Base-by-base conservation (phyloP, 495 filamentous ascomycete species). In the Melanomma pulvis-pyrius region DNA sequence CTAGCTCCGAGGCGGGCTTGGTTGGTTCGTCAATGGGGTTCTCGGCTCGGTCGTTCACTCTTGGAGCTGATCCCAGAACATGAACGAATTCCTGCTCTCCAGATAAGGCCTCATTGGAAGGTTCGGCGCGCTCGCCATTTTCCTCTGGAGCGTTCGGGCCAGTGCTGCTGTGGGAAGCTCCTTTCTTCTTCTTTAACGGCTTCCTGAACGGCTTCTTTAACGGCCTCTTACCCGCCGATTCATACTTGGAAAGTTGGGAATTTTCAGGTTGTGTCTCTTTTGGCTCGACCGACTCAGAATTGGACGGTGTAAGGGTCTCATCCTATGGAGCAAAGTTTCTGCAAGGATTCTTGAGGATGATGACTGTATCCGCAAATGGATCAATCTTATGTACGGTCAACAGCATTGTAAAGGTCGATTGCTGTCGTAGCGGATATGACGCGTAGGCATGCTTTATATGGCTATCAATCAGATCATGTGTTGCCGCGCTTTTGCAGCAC, bases 271-370 rank as follows among this genome's bases (percentile, higher is more conserved):
- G 30, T 34, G 4, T 34, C 13, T 53, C 49, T 53, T 24, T 7
- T 21, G 7, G 49, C 21, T 29, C 21, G 21, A 21, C 21, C 9
- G 25, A 5, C 17, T 53, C 49, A 53, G 49, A 25, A 26, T 53
- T 17, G 49, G 49, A 24, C 8, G 49, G 49, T 17, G 19, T 21
- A 21, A 53, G 19, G 49, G 19, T 29, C 7, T 53, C 49, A 29
- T 53, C 4, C 44, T 15, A 48, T 15, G 17, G 44, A 6, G 44
- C 44, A 15, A 48, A 48, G 24, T 29, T n/a, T 11, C 25, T 30
- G 51, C 51, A n/a, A 2, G 51, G 54, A 9, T 58, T 41, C 54
- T 58, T 58, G n/a, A 58, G 36, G 36, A 39, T 44, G 15, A 58
- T 36, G 21, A 58, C 41, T 15, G 34, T 44, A 44, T 58, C 54